These are phyloP conservation scores for Sporothrix variecibatus DNA, from an alignment of 2,329 filamentous ascomycete species.

Conservation along the genomic window DNA sequence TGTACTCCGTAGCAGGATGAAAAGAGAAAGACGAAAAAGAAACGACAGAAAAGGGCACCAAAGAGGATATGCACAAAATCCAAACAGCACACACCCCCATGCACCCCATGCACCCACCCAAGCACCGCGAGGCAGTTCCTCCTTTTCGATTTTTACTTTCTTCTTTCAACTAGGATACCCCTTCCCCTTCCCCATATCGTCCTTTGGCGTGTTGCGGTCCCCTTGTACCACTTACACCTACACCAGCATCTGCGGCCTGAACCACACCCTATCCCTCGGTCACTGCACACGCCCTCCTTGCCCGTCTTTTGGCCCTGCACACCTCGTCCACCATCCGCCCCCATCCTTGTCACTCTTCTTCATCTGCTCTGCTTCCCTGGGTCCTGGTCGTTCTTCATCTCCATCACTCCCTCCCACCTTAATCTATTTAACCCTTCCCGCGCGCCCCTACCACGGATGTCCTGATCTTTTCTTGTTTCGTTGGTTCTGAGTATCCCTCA, in stretches of 20 bases:
- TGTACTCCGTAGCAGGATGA: too few relatives aligned
- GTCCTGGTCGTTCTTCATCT: not conserved
- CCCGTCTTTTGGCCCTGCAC: not conserved
- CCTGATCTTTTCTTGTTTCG: not conserved
- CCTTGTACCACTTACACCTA: conserved; percentile 12
- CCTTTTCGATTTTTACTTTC: conserved; percentile 13
- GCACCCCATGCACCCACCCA: not conserved
- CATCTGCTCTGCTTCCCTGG: not conserved
- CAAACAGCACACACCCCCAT: not conserved
- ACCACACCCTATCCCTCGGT: not conserved
- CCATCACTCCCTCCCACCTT: not conserved
- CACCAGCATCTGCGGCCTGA: not conserved
- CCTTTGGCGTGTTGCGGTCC: not conserved
- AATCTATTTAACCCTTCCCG: conserved; percentile 22
- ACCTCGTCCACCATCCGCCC: not conserved
- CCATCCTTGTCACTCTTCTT: conserved; percentile 9
- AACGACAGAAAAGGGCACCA: not conserved
- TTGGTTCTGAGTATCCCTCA: not conserved
- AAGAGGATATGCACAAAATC: not conserved
- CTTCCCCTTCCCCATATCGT: not conserved
- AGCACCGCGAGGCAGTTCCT: not conserved
- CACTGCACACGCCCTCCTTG: conserved; percentile 6
- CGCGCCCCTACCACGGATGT: not conserved
- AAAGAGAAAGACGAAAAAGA: not conserved
- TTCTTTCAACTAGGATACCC: conserved; percentile 10